A percentile compares a stretch with the other conserved stretches of the same genome.
Conservation (phyloP, 2,329 filamentous ascomycete species). For the Colletotrichum lini region DNA sequence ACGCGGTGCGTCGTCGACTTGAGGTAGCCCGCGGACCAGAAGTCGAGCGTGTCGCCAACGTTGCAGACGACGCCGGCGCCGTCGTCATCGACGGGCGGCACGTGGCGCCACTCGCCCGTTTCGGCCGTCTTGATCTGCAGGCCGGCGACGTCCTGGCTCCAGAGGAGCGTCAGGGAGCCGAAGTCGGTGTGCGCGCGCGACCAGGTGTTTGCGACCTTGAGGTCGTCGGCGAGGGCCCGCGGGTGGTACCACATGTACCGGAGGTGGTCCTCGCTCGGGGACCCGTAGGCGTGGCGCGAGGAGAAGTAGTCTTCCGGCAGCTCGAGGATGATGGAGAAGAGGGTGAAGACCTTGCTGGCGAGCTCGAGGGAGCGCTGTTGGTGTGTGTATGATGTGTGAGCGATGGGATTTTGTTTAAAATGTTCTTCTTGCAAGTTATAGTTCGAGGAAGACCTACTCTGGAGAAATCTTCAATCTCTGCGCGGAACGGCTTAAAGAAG, state of each 20-base stretch:
- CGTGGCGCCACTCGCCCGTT: conserved; percentile 59
- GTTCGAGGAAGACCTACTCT: conserved; percentile 48
- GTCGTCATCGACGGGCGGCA: conserved; percentile 55
- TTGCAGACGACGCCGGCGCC: conserved; percentile 60
- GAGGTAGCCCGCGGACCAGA: conserved; percentile 50
- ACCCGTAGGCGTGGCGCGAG: conserved; percentile 65
- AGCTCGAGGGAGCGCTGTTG: conserved; percentile 49
- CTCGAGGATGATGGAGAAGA: conserved; percentile 65
- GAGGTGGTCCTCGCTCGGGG: conserved; percentile 67
- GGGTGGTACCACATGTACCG: conserved; percentile 69
- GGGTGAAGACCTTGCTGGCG: conserved; percentile 47
- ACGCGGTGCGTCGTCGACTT: conserved; percentile 55
- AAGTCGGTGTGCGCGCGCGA: conserved; percentile 63
- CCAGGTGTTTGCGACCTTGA: conserved; percentile 46
- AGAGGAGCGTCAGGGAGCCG: conserved; percentile 66
- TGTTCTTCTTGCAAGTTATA: no score
- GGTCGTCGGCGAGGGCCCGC: conserved; percentile 58
- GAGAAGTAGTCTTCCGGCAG: conserved; percentile 68
- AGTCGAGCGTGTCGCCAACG: conserved; percentile 51
- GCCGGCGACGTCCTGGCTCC: conserved; percentile 67
- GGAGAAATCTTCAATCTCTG: conserved; percentile 66
- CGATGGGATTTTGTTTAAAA: conserved; percentile 28
- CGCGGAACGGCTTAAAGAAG: conserved; percentile 56
- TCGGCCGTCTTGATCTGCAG: conserved; percentile 60
- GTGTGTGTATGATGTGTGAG: conserved; percentile 41